Percentiles rank a stretch among this genome's conserved stretches.
These are phyloP conservation scores for Xylariaceae sp. DNA, from an alignment of 2,329 filamentous ascomycete species.

Conservation along the genomic window DNA sequence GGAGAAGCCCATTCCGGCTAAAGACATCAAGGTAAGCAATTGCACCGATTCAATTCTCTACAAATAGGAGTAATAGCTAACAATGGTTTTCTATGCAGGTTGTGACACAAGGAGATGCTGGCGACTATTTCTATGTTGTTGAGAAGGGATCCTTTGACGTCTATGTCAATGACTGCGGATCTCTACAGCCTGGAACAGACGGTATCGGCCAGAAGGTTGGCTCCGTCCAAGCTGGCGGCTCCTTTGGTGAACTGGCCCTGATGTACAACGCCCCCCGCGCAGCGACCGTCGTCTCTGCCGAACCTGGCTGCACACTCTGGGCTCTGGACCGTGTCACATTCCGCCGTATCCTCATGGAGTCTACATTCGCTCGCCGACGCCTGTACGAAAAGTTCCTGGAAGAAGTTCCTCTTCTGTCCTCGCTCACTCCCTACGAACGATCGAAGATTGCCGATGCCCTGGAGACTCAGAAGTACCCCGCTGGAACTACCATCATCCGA, in stretches of 20 bases:
- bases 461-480: conserved; percentile 79
- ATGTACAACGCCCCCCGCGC: conserved; percentile 99
- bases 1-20: conserved; percentile 92
- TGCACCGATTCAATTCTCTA: neutral
- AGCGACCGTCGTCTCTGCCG: conserved; percentile 83
- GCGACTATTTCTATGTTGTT: conserved; percentile 97
- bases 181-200: conserved; percentile 70
- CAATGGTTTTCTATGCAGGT: conserved; percentile 54
- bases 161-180: conserved; percentile 74
- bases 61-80: neutral
- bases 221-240: conserved; percentile 79
- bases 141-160: conserved; percentile 88
- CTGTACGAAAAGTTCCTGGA: conserved; percentile 98
- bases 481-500: conserved; percentile 76
- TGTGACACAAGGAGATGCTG: conserved; percentile 90
- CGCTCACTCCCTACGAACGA: conserved; percentile 84
- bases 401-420: conserved; percentile 79
- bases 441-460: conserved; percentile 96
- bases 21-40: conserved; percentile 62
- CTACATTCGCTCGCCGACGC: conserved; percentile 87
- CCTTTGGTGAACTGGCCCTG: conserved; percentile 91
- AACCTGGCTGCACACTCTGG: conserved; percentile 78
- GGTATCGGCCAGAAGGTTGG: conserved; percentile 81
- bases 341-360: conserved; percentile 96
- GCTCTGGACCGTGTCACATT: conserved; percentile 93